These are phyloP conservation scores for Lathyrus tuberosus DNA, from an alignment of 306 rosid species.

Conservation along the genomic window DNA sequence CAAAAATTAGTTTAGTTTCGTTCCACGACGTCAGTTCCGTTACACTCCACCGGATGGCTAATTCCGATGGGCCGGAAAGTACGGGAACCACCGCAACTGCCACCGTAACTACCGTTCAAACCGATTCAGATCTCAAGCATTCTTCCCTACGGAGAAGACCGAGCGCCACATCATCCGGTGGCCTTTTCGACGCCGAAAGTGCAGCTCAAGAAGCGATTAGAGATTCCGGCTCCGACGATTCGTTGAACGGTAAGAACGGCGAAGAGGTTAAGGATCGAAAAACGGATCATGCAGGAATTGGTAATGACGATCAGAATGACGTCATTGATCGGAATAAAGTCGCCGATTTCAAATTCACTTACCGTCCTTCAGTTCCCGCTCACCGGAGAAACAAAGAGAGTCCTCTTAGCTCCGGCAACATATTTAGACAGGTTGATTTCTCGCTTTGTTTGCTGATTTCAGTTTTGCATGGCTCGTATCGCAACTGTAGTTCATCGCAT, in stretches of 20 bases:
- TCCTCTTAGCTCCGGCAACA: conserved; percentile 86
- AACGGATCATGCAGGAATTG: conserved; percentile 38
- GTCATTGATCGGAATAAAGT: conserved; percentile 34
- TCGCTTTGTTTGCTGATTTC: background rate
- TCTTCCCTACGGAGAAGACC: conserved; percentile 61
- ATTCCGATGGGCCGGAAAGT: conserved; percentile 56
- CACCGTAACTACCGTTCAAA: conserved; percentile 10
- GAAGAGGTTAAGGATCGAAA: conserved; percentile 45
- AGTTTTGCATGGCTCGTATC: conserved; percentile 34
- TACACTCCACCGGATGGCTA: conserved; percentile 53
- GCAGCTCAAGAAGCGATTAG: conserved; percentile 36
- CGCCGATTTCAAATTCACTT: conserved; percentile 46
- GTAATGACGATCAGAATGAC: conserved; percentile 13
- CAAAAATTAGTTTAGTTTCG: conserved; percentile 2
- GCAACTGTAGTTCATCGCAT: background rate
- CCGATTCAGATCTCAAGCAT: conserved; percentile 55
- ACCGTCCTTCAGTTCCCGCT: conserved; percentile 84
- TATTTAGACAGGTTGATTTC: conserved; percentile 71
- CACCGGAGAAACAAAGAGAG: conserved; percentile 83
- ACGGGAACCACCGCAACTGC: conserved; percentile 29
- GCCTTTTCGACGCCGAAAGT: conserved; percentile 36
- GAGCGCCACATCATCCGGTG: conserved; percentile 24
- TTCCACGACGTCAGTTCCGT: conserved; percentile 10
- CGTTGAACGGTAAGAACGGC: conserved; percentile 33
- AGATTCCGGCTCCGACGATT: conserved; percentile 42